Evolutionary conservation across 371 early-diverging fungal genomes (phyloP).

Genomic region (Mucor irregularis): DNA sequence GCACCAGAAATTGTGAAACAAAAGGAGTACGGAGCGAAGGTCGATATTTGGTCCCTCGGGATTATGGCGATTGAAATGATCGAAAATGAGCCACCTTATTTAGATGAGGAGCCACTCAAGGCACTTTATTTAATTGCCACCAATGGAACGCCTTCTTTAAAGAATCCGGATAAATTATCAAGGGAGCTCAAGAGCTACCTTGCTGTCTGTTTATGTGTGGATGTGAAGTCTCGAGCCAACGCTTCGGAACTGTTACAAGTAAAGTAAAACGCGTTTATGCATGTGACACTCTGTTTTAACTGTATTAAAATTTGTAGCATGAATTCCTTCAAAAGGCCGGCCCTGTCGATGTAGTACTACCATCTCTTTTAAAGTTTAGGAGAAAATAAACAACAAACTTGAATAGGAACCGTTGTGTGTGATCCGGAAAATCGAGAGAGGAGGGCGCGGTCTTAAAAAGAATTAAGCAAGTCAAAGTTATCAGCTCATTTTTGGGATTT

Average conservation of each 20-base stretch:
- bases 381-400: slow-evolving; percentile 12
- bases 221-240: slow-evolving; percentile 83
- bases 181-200: slow-evolving; percentile 81
- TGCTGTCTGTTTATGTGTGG: slow-evolving; percentile 87
- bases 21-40: slow-evolving; percentile 85
- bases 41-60: slow-evolving; percentile 93
- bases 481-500: too few species aligned
- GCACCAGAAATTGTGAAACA: slow-evolving; percentile 92
- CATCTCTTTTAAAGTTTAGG: slow-evolving; percentile 28
- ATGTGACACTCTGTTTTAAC: not conserved
- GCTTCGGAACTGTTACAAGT: slow-evolving; percentile 78
- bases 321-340: slow-evolving; percentile 44
- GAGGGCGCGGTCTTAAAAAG: not conserved
- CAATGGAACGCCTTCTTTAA: slow-evolving; percentile 93
- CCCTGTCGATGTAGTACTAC: slow-evolving; percentile 29
- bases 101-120: slow-evolving; percentile 92
- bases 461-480: too few species aligned
- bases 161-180: slow-evolving; percentile 79
- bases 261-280: not conserved
- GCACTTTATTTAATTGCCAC: slow-evolving; percentile 96
- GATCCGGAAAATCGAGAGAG: not conserved
- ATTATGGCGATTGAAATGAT: slow-evolving; percentile 98
- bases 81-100: slow-evolving; percentile 96
- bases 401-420: not conserved
- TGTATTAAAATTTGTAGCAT: slow-evolving; percentile 26